Base-by-base conservation (phyloP, 2,329 filamentous ascomycete species). In the Aaosphaeria arxii region DNA sequence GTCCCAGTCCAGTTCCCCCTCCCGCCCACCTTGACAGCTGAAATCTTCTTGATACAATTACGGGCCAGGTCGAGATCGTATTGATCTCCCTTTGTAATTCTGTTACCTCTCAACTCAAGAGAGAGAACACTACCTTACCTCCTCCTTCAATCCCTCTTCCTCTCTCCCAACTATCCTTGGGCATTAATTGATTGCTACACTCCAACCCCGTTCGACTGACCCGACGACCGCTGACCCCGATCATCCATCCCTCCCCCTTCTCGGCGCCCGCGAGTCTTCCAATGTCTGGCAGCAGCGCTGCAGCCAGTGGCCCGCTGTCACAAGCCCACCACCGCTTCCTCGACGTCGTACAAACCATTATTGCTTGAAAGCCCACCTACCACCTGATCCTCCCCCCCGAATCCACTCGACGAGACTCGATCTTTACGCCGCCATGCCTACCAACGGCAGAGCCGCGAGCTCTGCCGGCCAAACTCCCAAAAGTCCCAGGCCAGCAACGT, bases 201-300 rank as follows among this genome's bases (percentile, higher is more conserved):
- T 24, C 17, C 17, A 24, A 24, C 28, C 6, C 36, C 28, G 24
- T 40, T 7, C 30, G 29, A 39, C 40, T 35, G 46, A 17, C 38
- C 13, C 38, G 36, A 32, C 29, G 29, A 11, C 17, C 7, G 17
- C 17, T 24, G 17, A 24, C 47, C 40, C 13, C 33, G 7, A 36
- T 36, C n/a, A 9, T 36, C 33, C n/a, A 46, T 46, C 45, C 17
- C 9, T 35, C 46, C 40, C 30, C 40, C 42, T 17, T 43, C 43
- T 30, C 33, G 39, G 13, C 24, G 38, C 6, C 45, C 36, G 29
- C 30, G 17, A 30, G 31, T n/a, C 44, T 46, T 48, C 49, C 52
- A 57, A 59, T 61, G 58, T 59, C 57, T 51, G 53, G 50, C 49
- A 55, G 57, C 52, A 52, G 49, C 48, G 53, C 48, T 52, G 57